Evolutionary conservation across 139 green algal genomes (phyloP), one percentile per base, ranked within the genome.

Genomic region (Microglena sp.): DNA sequence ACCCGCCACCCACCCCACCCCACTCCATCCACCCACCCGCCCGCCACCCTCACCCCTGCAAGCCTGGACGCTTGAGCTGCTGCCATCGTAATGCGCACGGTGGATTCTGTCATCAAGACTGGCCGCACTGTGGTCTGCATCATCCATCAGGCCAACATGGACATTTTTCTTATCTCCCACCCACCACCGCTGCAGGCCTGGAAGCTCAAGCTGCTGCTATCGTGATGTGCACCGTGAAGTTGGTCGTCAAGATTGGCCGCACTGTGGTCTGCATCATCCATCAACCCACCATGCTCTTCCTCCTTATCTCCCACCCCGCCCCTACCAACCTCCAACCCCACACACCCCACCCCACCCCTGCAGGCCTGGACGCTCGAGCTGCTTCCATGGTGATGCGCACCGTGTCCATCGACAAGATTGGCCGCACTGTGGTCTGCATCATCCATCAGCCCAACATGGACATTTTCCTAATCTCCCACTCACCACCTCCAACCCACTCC

Each of bases 131-230:
- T 96, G 7, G 82, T 95, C 18, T 83, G 86, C 27, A 96, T 86
- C 58, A 92, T 96, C 60, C 89, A 96, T 71, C 89, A 95, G 73
- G 86, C 89, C n/a, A n/a, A n/a, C n/a, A n/a, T n/a, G n/a, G n/a
- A n/a, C n/a, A n/a, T n/a, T n/a, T n/a, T n/a, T n/a, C n/a, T n/a
- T n/a, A n/a, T n/a, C n/a, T n/a, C n/a, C n/a, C n/a, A n/a, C n/a
- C n/a, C n/a, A n/a, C n/a, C n/a, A n/a, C n/a, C n/a, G n/a, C n/a
- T n/a, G n/a, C n/a, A n/a, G n/a, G n/a, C n/a, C 78, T 96, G 64
- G 88, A 95, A 59, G 81, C 84, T 2, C 68, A 83, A 11, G 83
- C 90, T 2, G 90, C 90, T 4, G 75, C 86, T 30, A 85, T 90
- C 28, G 90, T 96, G 0, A 92, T 96, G 72, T 69, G 77, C 6